Evolutionary conservation across 179 eudicot genomes (phyloP).

Genomic region (Beta macrorhiza): DNA sequence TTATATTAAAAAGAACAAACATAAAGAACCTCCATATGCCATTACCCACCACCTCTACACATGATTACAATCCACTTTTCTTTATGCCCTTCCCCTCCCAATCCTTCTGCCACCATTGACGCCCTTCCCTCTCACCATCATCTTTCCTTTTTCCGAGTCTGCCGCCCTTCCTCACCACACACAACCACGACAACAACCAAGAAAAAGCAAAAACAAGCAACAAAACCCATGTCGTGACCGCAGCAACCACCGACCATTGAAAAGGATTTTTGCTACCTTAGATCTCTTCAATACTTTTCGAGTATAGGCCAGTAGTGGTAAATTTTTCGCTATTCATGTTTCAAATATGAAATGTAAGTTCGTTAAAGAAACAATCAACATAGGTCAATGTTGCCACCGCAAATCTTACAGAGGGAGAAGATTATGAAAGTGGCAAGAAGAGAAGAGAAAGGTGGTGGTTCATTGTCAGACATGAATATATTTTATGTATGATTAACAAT

Average conservation of each 20-base stretch:
- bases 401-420: not conserved
- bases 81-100: not conserved
- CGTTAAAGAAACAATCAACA: not conserved
- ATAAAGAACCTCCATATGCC: not conserved
- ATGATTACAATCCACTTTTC: no score
- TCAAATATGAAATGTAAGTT: not conserved
- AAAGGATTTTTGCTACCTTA: not conserved
- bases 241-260: not conserved
- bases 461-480: not conserved
- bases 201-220: not conserved
- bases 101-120: not conserved
- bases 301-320: not conserved
- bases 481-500: not conserved
- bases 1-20: not conserved
- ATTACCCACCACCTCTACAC: not conserved
- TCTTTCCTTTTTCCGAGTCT: not conserved
- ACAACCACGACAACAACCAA: not conserved
- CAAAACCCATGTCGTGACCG: not conserved
- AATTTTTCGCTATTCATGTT: not conserved
- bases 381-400: not conserved
- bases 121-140: not conserved
- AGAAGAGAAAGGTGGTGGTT: not conserved
- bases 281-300: not conserved
- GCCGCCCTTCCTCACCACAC: not conserved
- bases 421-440: not conserved